These are phyloP conservation scores for Poa annua DNA, from an alignment of 176 grass and related monocot species.

Conservation along the genomic window DNA sequence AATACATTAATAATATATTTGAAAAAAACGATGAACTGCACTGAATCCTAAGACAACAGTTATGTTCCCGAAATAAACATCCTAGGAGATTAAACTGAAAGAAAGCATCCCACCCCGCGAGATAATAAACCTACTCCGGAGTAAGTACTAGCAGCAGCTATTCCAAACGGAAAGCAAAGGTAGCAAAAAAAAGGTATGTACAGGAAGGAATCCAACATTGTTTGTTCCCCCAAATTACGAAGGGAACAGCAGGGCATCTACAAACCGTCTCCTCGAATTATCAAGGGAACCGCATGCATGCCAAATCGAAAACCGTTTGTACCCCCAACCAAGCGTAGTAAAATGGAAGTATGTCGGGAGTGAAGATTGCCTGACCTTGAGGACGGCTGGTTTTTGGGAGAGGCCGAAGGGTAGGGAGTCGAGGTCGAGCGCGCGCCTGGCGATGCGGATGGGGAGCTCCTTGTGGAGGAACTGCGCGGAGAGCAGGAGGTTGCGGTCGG, in stretches of 20 bases:
- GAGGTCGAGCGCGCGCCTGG: conserved; percentile 27
- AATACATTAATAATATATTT: not conserved
- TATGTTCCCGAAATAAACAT: conserved; percentile 27
- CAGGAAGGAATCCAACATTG: too few relatives aligned
- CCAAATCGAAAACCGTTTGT: too few relatives aligned
- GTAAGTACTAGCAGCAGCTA: too few relatives aligned
- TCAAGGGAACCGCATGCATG: too few relatives aligned
- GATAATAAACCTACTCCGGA: not conserved
- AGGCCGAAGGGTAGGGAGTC: conserved; percentile 19
- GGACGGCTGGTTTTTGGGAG: not conserved
- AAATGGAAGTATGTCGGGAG: too few relatives aligned
- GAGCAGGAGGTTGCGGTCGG: not conserved
- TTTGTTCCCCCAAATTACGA: conserved; percentile 5
- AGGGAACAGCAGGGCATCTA: not conserved
- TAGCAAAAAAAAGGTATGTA: not conserved
- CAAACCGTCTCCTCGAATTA: too few relatives aligned
- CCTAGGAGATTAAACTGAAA: conserved; percentile 26
- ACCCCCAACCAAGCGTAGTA: too few relatives aligned
- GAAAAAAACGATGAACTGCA: conserved; percentile 4
- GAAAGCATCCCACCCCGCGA: not conserved
- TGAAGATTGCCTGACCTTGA: not conserved
- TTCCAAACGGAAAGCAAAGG: conserved; percentile 3
- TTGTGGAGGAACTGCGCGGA: conserved; percentile 24
- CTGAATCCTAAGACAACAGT: conserved; percentile 22
- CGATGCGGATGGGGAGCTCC: conserved; percentile 29